These are phyloP conservation scores for Coemansia sp. DNA, from an alignment of 192 early-diverging fungal species.

Conservation along the genomic window DNA sequence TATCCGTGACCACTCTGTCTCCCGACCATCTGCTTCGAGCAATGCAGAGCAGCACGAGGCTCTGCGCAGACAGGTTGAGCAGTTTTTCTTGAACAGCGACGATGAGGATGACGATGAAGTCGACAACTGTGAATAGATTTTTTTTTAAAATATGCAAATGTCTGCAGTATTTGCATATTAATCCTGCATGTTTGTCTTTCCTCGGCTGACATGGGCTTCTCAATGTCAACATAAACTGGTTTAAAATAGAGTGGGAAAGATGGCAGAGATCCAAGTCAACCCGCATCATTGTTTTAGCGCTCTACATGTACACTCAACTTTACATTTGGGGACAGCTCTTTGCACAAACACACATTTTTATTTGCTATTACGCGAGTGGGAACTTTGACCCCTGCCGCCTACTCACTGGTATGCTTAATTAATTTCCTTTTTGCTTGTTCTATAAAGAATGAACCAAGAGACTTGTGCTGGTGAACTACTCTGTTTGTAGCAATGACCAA, in stretches of 20 bases:
- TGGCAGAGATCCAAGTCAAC: neutral
- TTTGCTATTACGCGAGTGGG: neutral
- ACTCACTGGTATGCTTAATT: neutral
- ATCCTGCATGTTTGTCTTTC: no score
- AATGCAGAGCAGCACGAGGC: slow-evolving; percentile 23
- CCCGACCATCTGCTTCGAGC: neutral
- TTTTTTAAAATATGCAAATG: no score
- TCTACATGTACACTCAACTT: no score
- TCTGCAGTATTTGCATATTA: no score
- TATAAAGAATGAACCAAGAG: neutral
- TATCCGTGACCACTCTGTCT: slow-evolving; percentile 4
- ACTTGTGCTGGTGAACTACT: no score
- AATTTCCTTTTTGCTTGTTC: neutral
- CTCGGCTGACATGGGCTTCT: no score
- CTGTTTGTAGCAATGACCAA: no score
- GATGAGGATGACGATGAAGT: slow-evolving; percentile 42
- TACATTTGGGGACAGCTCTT: no score
- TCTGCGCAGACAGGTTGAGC: slow-evolving; percentile 61
- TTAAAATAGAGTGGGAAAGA: no score
- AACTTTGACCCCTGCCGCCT: neutral
- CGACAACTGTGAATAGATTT: neutral
- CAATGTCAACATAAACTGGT: no score
- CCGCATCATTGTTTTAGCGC: no score
- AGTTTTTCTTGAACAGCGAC: slow-evolving; percentile 61
- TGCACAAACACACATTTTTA: neutral